Percentiles rank a stretch among this genome's conserved stretches.
phyloP scores from a whole-genome alignment of 1,139 yeast genomes.

The Ashbya aceris region DNA sequence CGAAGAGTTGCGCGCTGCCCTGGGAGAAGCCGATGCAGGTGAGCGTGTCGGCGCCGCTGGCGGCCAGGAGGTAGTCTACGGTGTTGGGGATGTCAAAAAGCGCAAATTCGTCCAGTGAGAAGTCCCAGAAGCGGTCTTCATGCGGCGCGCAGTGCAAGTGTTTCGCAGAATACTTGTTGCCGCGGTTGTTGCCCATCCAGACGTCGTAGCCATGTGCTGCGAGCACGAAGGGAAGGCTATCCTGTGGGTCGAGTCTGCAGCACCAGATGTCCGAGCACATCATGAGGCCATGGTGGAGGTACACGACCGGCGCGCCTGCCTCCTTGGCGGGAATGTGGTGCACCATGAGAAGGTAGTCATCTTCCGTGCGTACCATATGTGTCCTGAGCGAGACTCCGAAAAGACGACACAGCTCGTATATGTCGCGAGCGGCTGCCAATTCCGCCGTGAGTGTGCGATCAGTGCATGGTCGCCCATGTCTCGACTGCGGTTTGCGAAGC shows the following conservation, averaged over 20 bases:
- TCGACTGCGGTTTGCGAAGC: too few species aligned
- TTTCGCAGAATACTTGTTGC: conserved; percentile 70
- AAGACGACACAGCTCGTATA: neutral
- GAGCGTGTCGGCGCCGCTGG: conserved; percentile 35
- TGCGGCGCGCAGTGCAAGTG: conserved; percentile 35
- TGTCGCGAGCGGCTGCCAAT: neutral
- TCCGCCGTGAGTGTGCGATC: neutral
- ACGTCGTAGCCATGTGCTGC: conserved; percentile 81
- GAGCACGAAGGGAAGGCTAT: conserved; percentile 65
- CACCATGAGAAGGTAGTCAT: conserved; percentile 32
- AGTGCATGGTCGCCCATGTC: too few species aligned
- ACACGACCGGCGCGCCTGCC: conserved; percentile 42
- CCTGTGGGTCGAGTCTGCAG: conserved; percentile 51
- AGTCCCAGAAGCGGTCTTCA: conserved; percentile 58
- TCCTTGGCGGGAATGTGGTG: conserved; percentile 42
- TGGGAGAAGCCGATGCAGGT: conserved; percentile 74
- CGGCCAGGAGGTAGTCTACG: conserved; percentile 45
- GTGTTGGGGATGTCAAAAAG: conserved; percentile 65
- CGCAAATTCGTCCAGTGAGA: conserved; percentile 71
- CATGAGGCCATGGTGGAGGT: conserved; percentile 82
- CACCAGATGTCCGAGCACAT: conserved; percentile 92
- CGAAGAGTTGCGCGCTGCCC: conserved; percentile 81
- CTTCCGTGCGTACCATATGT: neutral
- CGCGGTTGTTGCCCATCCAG: conserved; percentile 84
- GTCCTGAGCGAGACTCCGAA: neutral